A percentile compares a stretch with the other conserved stretches of the same genome.
These are phyloP conservation scores for Auricularia auricula-judae DNA, from an alignment of 768 basidiomycete genomes.

Conservation along the genomic window DNA sequence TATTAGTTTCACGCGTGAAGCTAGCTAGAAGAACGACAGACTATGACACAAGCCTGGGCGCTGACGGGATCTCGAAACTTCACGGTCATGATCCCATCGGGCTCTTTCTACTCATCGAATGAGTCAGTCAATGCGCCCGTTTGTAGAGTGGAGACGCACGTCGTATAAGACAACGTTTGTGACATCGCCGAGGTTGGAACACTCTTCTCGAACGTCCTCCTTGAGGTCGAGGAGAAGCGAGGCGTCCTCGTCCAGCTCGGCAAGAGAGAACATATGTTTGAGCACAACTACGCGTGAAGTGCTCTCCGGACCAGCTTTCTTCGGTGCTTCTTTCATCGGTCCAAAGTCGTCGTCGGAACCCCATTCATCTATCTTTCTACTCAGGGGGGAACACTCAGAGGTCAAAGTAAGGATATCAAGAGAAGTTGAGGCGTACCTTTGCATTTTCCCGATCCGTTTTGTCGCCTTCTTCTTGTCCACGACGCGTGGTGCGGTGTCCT, in stretches of 20 bases:
- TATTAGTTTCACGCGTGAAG: neutral
- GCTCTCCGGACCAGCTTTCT: conserved; percentile 33
- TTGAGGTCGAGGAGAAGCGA: conserved; percentile 84
- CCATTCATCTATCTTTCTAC: conserved; percentile 88
- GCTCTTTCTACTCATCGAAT: conserved; percentile 54
- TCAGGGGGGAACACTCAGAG: neutral
- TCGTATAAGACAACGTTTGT: conserved; percentile 94
- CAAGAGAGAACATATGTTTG: conserved; percentile 87
- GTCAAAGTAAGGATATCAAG: conserved; percentile 10
- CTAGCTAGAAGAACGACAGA: conserved; percentile 24
- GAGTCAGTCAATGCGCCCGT: neutral
- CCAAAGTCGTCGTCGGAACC: conserved; percentile 90
- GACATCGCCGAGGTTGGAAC: conserved; percentile 80
- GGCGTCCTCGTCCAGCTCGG: conserved; percentile 78
- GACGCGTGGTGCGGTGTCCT: conserved; percentile 42
- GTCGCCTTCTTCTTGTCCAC: conserved; percentile 71
- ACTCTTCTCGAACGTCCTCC: conserved; percentile 93
- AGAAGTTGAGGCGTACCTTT: conserved; percentile 40
- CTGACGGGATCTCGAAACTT: conserved; percentile 90
- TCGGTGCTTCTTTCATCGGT: conserved; percentile 45
- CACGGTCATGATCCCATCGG: conserved; percentile 90
- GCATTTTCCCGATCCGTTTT: conserved; percentile 73
- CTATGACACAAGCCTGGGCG: conserved; percentile 85
- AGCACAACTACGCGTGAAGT: conserved; percentile 77
- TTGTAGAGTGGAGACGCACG: conserved; percentile 37